Evolutionary conservation across 257 asterid species (phyloP).

Genomic region (Plantago major): DNA sequence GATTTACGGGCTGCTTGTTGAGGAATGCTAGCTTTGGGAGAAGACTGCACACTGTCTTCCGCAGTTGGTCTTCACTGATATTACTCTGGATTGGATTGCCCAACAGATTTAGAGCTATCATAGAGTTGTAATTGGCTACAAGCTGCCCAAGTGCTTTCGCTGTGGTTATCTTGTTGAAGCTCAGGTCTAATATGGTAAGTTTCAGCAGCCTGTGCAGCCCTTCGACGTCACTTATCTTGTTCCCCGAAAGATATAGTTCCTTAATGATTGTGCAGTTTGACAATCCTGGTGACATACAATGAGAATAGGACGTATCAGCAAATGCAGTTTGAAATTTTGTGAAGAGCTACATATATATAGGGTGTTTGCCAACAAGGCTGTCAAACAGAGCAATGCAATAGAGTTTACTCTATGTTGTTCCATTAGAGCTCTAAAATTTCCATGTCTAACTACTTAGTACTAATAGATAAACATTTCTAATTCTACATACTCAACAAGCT

Average conservation of each 20-base stretch:
- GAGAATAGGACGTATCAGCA: constrained; percentile 13
- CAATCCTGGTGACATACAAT: constrained; percentile 40
- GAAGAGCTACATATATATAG: too few relatives aligned
- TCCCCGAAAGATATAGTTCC: constrained; percentile 77
- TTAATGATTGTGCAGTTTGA: constrained; percentile 61
- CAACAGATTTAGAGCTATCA: constrained; percentile 59
- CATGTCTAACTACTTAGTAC: too few relatives aligned
- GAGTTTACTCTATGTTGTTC: too few relatives aligned
- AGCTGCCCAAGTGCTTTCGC: constrained; percentile 79
- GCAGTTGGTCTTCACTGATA: constrained; percentile 56
- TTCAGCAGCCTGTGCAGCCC: constrained; percentile 82
- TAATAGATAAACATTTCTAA: too few relatives aligned
- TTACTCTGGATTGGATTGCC: constrained; percentile 80
- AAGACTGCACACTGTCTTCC: constrained; percentile 55
- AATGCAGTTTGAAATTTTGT: not conserved
- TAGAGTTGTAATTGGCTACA: constrained; percentile 68
- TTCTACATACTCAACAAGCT: too few relatives aligned
- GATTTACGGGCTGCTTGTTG: constrained; percentile 58
- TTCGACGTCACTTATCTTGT: constrained; percentile 75
- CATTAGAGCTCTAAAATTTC: too few relatives aligned
- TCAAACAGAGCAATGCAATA: too few relatives aligned
- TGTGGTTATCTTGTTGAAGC: constrained; percentile 79
- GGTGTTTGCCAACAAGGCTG: too few relatives aligned
- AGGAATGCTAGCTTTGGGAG: constrained; percentile 58
- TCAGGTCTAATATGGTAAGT: constrained; percentile 64